phyloP scores from a whole-genome alignment of 768 basidiomycete genomes.

The Phylloporus sp. region DNA sequence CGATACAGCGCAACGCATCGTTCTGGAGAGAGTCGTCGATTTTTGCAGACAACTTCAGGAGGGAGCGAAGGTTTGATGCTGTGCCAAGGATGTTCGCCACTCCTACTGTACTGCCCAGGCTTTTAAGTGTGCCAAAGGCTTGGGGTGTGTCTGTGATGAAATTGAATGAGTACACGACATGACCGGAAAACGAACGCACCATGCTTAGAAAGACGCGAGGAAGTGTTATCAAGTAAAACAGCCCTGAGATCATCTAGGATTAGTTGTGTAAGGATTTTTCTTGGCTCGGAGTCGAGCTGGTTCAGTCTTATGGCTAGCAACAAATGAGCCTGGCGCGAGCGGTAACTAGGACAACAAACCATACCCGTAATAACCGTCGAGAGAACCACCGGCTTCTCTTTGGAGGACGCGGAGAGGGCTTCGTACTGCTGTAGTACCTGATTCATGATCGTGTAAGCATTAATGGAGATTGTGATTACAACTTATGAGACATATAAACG shows the following conservation, averaged over 20 bases:
- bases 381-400: slow-evolving; percentile 4
- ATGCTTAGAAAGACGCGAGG: slow-evolving; percentile 49
- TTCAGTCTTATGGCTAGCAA: slow-evolving; percentile 13
- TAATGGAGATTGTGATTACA: background rate
- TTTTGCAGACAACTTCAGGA: slow-evolving; percentile 48
- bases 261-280: slow-evolving; percentile 51
- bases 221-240: slow-evolving; percentile 33
- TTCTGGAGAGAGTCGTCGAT: slow-evolving; percentile 58
- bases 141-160: slow-evolving; percentile 53
- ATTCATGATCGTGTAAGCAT: slow-evolving; percentile 12
- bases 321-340: slow-evolving; percentile 7
- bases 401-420: slow-evolving; percentile 12
- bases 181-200: slow-evolving; percentile 37
- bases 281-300: slow-evolving; percentile 37
- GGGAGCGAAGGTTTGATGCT: slow-evolving; percentile 50
- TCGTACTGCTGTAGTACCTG: slow-evolving; percentile 16
- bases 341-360: slow-evolving; percentile 7
- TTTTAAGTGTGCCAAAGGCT: slow-evolving; percentile 71
- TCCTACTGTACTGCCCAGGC: slow-evolving; percentile 64
- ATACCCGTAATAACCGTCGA: slow-evolving; percentile 15
- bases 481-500: background rate
- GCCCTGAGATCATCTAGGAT: slow-evolving; percentile 59
- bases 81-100: slow-evolving; percentile 62
- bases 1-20: slow-evolving; percentile 72
- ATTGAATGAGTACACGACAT: background rate